Percentiles rank a stretch among this genome's conserved stretches.
These are phyloP conservation scores for Quercus variabilis DNA, from an alignment of 306 rosid species.

Conservation along the genomic window DNA sequence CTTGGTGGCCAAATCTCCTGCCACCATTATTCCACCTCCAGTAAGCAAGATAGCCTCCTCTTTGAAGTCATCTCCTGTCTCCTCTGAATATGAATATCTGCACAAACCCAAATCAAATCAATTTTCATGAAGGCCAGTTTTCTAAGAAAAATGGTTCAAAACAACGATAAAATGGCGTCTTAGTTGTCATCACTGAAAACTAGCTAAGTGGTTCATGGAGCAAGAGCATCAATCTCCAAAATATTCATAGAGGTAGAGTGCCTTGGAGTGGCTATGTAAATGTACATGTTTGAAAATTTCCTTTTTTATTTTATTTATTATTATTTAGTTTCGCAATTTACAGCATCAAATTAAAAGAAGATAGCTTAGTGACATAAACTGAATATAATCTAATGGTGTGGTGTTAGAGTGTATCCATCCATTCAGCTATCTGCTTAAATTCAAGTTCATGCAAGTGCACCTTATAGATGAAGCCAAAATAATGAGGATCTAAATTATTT, in stretches of 20 bases:
- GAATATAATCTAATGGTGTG: background rate
- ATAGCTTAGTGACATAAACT: background rate
- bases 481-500: too few species aligned
- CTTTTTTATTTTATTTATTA: too few species aligned
- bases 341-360: background rate
- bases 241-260: too few species aligned
- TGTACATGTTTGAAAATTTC: too few species aligned
- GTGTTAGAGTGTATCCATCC: background rate
- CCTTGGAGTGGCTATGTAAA: too few species aligned
- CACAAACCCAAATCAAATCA: constrained; percentile 10
- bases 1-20: constrained; percentile 43
- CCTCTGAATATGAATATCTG: constrained; percentile 68
- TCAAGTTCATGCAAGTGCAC: background rate
- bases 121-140: background rate
- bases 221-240: background rate
- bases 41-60: constrained; percentile 47
- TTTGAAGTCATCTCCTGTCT: constrained; percentile 53
- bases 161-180: background rate
- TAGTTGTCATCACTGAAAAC: background rate
- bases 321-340: too few species aligned
- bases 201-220: background rate
- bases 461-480: background rate
- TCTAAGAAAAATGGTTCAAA: background rate
- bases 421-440: background rate
- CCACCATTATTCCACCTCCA: constrained; percentile 50